Base-by-base conservation (phyloP, 2,329 filamentous ascomycete genomes). In the Phaeophleospora eucalypticola region DNA sequence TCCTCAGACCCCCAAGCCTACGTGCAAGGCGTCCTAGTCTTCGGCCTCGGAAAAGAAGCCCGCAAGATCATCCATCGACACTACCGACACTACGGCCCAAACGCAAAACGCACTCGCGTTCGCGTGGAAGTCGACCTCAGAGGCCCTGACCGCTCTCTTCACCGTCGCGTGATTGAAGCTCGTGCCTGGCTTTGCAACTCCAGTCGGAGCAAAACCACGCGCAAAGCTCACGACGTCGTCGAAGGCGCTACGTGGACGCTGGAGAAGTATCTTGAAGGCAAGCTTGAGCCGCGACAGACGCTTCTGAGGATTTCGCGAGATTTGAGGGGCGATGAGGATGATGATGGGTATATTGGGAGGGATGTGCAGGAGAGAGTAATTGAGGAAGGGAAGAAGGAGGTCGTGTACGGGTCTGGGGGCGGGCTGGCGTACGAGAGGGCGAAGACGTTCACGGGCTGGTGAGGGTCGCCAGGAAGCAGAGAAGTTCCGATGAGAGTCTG, bases 1-100 rank as follows among this genome's bases (percentile, higher is more conserved):
- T 55, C 60, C 10, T 8, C 37, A n/a, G 46, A 47, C 15, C 35
- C 49, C 15, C 19, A 18, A 8, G 51, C 52, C 20, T 54, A 52
- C 39, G 60, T 62, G 9, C 58, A 59, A 38, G 62, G 62, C 21
- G 57, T 64, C 45, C 24, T 64, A 1, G 36, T 64, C 27, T 57
- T 64, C 35, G 62, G 61, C 9, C 52, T 54, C 10, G 53, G 54
- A 36, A 51, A 52, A 20, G 36, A 44, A 4, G 45, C 49, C 7
- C 52, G 59, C 10, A 37, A 51, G 24, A 12, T 47, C 2, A 55
- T 65, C 27, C 49, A 60, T 36, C 33, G 45, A 12, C 60, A 59
- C 46, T 65, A 64, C 46, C 46, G 45, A 12, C 60, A 59, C 46
- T 65, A 64, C 46, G 45, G 49, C 8, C 38, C 45, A 6, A 21